Evolutionary conservation across 306 rosid species (phyloP).

Genomic region (Coriaria nepalensis): DNA sequence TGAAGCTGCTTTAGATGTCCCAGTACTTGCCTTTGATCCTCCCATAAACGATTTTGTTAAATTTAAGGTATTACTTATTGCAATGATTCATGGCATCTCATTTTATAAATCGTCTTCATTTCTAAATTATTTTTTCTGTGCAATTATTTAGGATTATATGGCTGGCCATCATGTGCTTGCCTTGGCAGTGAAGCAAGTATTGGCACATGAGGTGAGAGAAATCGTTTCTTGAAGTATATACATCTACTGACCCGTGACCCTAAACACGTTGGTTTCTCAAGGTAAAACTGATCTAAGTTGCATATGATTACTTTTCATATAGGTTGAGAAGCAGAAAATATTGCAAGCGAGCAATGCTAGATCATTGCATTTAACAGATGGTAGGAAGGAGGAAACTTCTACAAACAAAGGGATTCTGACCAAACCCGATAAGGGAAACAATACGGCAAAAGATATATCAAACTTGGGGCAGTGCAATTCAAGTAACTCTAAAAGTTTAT

Average conservation of each 20-base stretch:
- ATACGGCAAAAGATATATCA: slow-evolving; percentile 19
- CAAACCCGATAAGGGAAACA: slow-evolving; percentile 20
- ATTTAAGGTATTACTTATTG: slow-evolving; percentile 56
- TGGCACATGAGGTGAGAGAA: slow-evolving; percentile 68
- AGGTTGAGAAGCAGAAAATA: slow-evolving; percentile 90
- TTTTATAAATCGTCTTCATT: slow-evolving; percentile 7
- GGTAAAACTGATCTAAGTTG: background rate
- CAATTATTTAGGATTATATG: slow-evolving; percentile 51
- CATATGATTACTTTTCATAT: slow-evolving; percentile 4
- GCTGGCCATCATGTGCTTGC: slow-evolving; percentile 53
- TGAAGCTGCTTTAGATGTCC: slow-evolving; percentile 36
- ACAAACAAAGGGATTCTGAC: slow-evolving; percentile 15
- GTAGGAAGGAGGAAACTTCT: slow-evolving; percentile 18
- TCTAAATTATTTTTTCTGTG: slow-evolving; percentile 11
- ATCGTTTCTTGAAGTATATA: slow-evolving; percentile 8
- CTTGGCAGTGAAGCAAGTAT: slow-evolving; percentile 69
- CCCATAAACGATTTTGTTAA: slow-evolving; percentile 48
- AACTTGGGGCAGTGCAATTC: slow-evolving; percentile 22
- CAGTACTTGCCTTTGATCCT: slow-evolving; percentile 54
- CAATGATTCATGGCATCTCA: slow-evolving; percentile 8
- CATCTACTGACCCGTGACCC: background rate
- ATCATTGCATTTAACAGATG: slow-evolving; percentile 27
- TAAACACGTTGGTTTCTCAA: background rate
- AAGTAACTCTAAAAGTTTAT: slow-evolving; percentile 21
- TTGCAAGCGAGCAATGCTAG: slow-evolving; percentile 39